Evolutionary conservation across 768 basidiomycete genomes (phyloP), one percentile per base, ranked within the genome.

Genomic region (Pisolithus sp.): DNA sequence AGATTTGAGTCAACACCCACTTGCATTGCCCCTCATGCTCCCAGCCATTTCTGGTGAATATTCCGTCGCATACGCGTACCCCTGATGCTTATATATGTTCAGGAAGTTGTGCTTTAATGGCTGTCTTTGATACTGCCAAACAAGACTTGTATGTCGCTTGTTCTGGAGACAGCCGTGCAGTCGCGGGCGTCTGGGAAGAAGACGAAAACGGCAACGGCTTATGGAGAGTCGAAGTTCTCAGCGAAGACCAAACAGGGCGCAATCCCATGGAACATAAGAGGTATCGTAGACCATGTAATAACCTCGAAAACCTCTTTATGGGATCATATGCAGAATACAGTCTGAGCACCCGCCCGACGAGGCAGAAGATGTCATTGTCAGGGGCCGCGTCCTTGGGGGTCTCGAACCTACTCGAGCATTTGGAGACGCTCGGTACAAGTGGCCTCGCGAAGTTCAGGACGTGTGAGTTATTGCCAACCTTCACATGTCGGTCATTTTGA

Each of bases 221-320:
- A 48, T 99, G 96, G 96, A 80, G 84, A 43, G 87, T 93, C 28
- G 92, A 96, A 65, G 90, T 90, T n/a, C 75, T 99, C 55, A 91
- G 81, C 26, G 93, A 97, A 67, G 96, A 98, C 63, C 94, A 97
- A 73, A 97, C 94, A 7, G 96, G 93, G 37, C 81, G 91, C 57
- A 97, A 93, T 64, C 83, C 80, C 15, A 85, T 80, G 43, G 96
- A 99, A 69, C 72, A 86, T 23, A 78, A 78, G 65, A 81, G 93
- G 94, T 93, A 59, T 47, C 73, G 62, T 45, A n/a, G 17, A 12
- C 3, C 20, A 5, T 30, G 8, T 17, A 49, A 39, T 48, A 24
- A 47, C 34, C 7, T 9, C 34, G 18, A 34, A 41, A 57, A 23
- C 62, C 42, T 20, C 3, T 44, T n/a, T 47, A 47, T 36, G 28